Evolutionary conservation across 2,329 filamentous ascomycete species (phyloP), one percentile per base, ranked within the genome.

Genomic region (Pestalotiopsis sp.): DNA sequence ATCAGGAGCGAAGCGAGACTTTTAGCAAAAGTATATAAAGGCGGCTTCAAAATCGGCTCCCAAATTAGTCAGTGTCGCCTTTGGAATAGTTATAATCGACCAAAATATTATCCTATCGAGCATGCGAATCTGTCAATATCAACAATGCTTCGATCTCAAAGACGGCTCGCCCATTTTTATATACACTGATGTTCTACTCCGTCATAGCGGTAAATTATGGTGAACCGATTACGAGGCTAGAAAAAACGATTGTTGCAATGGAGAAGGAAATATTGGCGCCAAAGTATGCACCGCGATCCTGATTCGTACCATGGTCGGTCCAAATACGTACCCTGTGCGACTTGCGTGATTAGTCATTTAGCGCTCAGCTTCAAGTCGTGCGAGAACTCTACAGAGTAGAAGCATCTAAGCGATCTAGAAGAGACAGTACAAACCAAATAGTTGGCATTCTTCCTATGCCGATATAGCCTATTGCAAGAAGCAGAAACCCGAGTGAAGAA

Each of bases 371-470:
- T 11, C 35, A 20, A 11, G 22, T n/a, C 24, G 10, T 30, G 4
- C 20, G 56, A 58, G 24, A 24, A 24, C 24, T 24, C 24, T 24
- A 24, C 24, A 24, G 24, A 24, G 24, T 20, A 24, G n/a, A 60
- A 39, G 52, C 2, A 20, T 14, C 52, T 59, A 24, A 22, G 48
- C 64, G 10, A 58, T 11, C 7, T 59, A 30, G 30, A 30, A 38
- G 17, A 65, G 30, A 60, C 10, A 38, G 7, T 13, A 60, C 57
- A 7, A 35, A 60, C 74, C 74, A 75, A 10, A 75, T 65, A 1
- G 68, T 72, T 26, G 71, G 68, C 52, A 73, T 73, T 56, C 72
- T 73, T 38, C 39, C 66, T 20, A 74, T 71, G 20, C 10, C 35
- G n/a, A 59, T 40, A n/a, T 65, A 65, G 44, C 44, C 39, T 58